Evolutionary conservation across 1,139 yeast genomes (phyloP).

Genomic region (Zhuliangozyma blackwelliae): DNA sequence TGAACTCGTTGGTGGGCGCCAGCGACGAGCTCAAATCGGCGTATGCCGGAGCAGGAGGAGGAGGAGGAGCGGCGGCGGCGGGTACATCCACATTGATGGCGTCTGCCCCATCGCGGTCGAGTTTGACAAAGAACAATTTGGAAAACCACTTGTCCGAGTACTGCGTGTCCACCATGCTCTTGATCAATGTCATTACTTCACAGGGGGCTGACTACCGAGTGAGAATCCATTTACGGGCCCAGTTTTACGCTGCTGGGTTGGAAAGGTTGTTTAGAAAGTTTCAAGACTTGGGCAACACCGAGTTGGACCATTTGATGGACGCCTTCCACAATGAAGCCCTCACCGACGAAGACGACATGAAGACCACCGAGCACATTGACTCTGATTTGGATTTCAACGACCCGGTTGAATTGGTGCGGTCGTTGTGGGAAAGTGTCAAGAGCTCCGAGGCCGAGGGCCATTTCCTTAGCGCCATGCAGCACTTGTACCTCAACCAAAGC

Average conservation of each 20-base stretch:
- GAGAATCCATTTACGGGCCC: constrained; percentile 73
- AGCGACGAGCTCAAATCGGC: constrained; percentile 73
- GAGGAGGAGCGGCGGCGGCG: constrained; percentile 33
- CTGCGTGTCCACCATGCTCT: constrained; percentile 70
- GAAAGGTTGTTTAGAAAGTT: constrained; percentile 59
- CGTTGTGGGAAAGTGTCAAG: constrained; percentile 67
- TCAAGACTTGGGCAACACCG: constrained; percentile 58
- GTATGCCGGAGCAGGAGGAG: constrained; percentile 8
- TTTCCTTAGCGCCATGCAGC: constrained; percentile 77
- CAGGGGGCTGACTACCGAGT: constrained; percentile 62
- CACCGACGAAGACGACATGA: constrained; percentile 64
- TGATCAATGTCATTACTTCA: constrained; percentile 68
- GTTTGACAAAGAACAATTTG: constrained; percentile 5
- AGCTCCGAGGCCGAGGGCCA: constrained; percentile 71
- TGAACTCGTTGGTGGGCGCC: constrained; percentile 91
- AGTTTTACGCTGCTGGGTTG: constrained; percentile 74
- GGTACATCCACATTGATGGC: constrained; percentile 2
- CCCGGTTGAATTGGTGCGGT: constrained; percentile 66
- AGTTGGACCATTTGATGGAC: constrained; percentile 61
- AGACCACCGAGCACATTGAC: constrained; percentile 56
- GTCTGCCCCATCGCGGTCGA: not conserved
- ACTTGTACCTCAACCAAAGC: constrained; percentile 68
- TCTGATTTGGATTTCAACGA: constrained; percentile 63
- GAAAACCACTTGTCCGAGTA: constrained; percentile 79
- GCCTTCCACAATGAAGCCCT: constrained; percentile 64